phyloP scores from a whole-genome alignment of 257 asterid genomes.

The Solanum etuberosum region DNA sequence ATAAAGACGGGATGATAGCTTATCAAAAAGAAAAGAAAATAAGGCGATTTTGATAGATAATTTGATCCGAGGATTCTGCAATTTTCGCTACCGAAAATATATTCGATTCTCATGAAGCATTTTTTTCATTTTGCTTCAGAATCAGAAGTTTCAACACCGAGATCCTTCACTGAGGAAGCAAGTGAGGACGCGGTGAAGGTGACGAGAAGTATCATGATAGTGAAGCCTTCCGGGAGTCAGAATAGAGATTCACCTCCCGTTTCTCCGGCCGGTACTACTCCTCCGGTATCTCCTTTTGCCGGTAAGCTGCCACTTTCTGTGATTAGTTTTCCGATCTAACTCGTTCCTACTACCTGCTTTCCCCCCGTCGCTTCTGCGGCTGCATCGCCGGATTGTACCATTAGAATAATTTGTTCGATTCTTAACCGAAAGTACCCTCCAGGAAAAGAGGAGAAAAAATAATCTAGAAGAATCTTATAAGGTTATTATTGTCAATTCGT shows the following conservation, averaged over 20 bases:
- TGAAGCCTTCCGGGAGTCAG: constrained; percentile 44
- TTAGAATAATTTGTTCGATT: background rate
- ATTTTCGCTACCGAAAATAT: background rate
- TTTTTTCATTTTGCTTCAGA: constrained; percentile 13
- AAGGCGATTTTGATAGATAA: background rate
- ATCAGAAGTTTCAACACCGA: constrained; percentile 26
- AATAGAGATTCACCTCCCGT: constrained; percentile 75
- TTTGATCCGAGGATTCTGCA: background rate
- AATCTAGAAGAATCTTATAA: constrained; percentile 9
- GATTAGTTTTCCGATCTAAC: background rate
- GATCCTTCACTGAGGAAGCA: constrained; percentile 32
- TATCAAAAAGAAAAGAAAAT: background rate
- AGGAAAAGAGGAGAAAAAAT: background rate
- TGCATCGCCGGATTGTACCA: background rate
- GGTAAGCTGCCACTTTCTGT: constrained; percentile 35
- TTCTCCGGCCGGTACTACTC: constrained; percentile 67
- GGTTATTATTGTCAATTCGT: background rate
- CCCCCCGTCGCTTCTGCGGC: background rate
- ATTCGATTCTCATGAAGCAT: background rate
- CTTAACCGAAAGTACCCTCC: background rate
- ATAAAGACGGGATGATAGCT: background rate
- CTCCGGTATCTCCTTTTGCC: constrained; percentile 90
- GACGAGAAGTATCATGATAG: constrained; percentile 90
- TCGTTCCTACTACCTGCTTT: background rate
- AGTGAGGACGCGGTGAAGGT: constrained; percentile 48